Evolutionary conservation across 495 filamentous ascomycete species (phyloP).

Genomic region (Tuber microsphaerosporum): DNA sequence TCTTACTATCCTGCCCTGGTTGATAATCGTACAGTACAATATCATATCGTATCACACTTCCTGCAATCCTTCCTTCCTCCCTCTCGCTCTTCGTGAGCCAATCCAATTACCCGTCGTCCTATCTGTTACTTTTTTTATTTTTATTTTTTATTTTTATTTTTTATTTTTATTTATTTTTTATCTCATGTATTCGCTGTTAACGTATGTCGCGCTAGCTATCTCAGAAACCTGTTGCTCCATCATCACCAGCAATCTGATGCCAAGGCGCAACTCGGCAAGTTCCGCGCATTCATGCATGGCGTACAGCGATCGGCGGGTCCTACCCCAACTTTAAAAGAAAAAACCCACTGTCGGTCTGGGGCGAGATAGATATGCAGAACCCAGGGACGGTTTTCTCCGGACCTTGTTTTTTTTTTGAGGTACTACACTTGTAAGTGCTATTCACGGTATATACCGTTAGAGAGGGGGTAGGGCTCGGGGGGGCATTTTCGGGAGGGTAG

Average conservation of each 20-base stretch:
- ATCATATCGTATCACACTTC: background rate
- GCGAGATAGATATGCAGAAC: background rate
- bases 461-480: fast-evolving
- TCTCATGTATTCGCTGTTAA: too few species aligned
- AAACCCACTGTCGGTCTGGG: background rate
- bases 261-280: background rate
- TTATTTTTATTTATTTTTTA: too few species aligned
- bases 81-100: background rate
- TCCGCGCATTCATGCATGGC: background rate
- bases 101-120: background rate
- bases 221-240: too few species aligned
- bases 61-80: background rate
- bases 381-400: background rate
- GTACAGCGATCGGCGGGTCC: background rate
- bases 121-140: too few species aligned
- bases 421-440: background rate
- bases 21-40: background rate
- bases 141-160: too few species aligned
- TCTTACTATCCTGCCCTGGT: background rate
- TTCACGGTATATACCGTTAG: background rate
- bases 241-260: background rate
- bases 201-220: too few species aligned
- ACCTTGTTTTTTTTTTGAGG: background rate
- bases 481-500: background rate
- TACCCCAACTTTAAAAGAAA: background rate